These are phyloP conservation scores for Hansenula lynferdii DNA, from an alignment of 1,139 yeast species.

Conservation along the genomic window DNA sequence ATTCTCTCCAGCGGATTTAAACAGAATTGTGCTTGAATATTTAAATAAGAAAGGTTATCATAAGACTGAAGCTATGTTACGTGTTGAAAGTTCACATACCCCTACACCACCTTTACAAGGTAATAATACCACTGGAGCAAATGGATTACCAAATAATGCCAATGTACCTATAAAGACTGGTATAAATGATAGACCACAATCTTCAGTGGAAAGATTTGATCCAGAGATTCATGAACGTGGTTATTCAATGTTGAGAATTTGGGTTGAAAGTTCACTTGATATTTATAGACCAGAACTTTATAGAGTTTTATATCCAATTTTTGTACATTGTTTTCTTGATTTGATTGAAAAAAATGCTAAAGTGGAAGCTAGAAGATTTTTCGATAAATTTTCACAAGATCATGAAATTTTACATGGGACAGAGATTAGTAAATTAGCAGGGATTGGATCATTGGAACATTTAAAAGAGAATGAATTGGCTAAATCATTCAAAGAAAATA, in stretches of 20 bases:
- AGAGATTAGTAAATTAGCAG: slow-evolving; percentile 68
- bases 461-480: slow-evolving; percentile 80
- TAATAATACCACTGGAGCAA: slow-evolving; percentile 21
- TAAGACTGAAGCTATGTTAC: slow-evolving; percentile 87
- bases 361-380: slow-evolving; percentile 65
- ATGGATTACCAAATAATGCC: slow-evolving; percentile 11
- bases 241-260: slow-evolving; percentile 71
- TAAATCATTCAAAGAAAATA: slow-evolving; percentile 62
- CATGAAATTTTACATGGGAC: slow-evolving; percentile 74
- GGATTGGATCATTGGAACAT: slow-evolving; percentile 77
- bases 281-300: slow-evolving; percentile 86
- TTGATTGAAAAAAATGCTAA: slow-evolving; percentile 60
- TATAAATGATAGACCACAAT: slow-evolving; percentile 28
- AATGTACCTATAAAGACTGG: slow-evolving; percentile 9
- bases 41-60: slow-evolving; percentile 92
- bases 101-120: slow-evolving; percentile 47
- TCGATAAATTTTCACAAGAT: slow-evolving; percentile 68
- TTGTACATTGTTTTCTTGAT: slow-evolving; percentile 83
- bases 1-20: slow-evolving; percentile 73
- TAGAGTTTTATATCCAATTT: slow-evolving; percentile 81
- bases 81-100: slow-evolving; percentile 79
- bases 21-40: slow-evolving; percentile 87
- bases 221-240: slow-evolving; percentile 76
- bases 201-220: slow-evolving; percentile 33
- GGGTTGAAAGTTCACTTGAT: slow-evolving; percentile 92